A percentile compares a stretch with the other conserved stretches of the same genome.
These are phyloP conservation scores for Solanum hybrid DNA, from an alignment of 305 asterid species.

Conservation along the genomic window DNA sequence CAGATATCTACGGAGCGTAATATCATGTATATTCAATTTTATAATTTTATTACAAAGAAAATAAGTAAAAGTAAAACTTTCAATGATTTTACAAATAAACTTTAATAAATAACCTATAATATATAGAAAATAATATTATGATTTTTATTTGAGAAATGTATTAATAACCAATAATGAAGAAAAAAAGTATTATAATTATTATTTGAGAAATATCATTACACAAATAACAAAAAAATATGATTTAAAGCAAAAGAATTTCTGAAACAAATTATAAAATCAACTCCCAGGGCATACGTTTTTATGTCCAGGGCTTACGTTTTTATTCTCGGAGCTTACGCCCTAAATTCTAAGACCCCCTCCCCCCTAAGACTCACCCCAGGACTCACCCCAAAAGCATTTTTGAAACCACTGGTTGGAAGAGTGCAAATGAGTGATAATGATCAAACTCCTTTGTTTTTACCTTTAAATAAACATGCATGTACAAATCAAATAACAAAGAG, in stretches of 20 bases:
- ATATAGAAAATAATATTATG: not conserved
- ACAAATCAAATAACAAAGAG: not conserved
- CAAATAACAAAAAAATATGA: too few species aligned
- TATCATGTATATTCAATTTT: not conserved
- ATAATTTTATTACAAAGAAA: too few species aligned
- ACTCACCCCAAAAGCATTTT: too few species aligned
- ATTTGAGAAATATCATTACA: not conserved
- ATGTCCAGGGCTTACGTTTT: not conserved
- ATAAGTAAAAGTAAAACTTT: too few species aligned
- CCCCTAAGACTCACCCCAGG: too few species aligned
- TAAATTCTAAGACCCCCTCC: not conserved
- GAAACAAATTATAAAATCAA: too few species aligned
- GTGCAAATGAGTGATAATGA: not conserved
- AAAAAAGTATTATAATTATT: too few species aligned
- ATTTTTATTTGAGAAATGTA: too few species aligned
- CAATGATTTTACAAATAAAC: not conserved
- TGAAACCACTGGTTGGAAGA: not conserved
- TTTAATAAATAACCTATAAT: too few species aligned
- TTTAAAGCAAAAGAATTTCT: not conserved
- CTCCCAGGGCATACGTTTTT: not conserved
- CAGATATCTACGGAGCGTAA: not conserved
- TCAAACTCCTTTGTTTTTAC: too few species aligned
- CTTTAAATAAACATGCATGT: too few species aligned
- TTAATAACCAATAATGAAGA: too few species aligned
- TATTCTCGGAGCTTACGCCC: not conserved